These are phyloP conservation scores for Entamoeba nuttalli DNA, from an alignment of 208 protist species.

Conservation along the genomic window DNA sequence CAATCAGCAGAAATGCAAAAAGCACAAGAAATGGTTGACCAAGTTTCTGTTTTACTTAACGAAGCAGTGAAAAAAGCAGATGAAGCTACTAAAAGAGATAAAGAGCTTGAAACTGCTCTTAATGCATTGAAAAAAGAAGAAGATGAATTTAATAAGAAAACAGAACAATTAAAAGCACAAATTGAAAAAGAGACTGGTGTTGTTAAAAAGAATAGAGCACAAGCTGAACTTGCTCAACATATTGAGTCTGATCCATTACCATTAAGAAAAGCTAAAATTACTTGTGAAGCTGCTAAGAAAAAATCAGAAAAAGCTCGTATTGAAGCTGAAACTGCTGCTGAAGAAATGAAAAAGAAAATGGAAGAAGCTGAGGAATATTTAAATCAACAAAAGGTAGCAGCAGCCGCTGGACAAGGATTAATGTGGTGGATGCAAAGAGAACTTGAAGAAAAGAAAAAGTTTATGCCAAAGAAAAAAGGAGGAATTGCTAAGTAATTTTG, in stretches of 20 bases:
- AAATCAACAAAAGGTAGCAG: neutral
- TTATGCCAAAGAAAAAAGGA: neutral
- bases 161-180: slow-evolving; percentile 18
- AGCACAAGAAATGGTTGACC: neutral
- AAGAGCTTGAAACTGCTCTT: neutral
- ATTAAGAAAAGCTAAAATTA: slow-evolving; percentile 28
- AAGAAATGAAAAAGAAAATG: neutral
- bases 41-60: neutral
- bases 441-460: slow-evolving; percentile 3
- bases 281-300: slow-evolving; percentile 21
- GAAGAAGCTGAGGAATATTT: slow-evolving; percentile 11
- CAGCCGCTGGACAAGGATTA: neutral
- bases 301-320: slow-evolving; percentile 26
- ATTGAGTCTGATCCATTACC: slow-evolving; percentile 24
- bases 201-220: slow-evolving; percentile 28
- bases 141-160: slow-evolving; percentile 6
- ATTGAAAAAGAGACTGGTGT: slow-evolving; percentile 26
- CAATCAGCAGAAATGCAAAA: neutral
- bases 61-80: neutral
- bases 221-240: slow-evolving; percentile 29
- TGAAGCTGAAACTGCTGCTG: slow-evolving; percentile 7
- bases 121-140: slow-evolving; percentile 14
- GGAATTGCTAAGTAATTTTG: neutral
- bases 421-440: slow-evolving; percentile 9
- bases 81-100: neutral